Evolutionary conservation across 352 stramenopile genomes (phyloP).

Genomic region (Globisporangium megalacanthum): DNA sequence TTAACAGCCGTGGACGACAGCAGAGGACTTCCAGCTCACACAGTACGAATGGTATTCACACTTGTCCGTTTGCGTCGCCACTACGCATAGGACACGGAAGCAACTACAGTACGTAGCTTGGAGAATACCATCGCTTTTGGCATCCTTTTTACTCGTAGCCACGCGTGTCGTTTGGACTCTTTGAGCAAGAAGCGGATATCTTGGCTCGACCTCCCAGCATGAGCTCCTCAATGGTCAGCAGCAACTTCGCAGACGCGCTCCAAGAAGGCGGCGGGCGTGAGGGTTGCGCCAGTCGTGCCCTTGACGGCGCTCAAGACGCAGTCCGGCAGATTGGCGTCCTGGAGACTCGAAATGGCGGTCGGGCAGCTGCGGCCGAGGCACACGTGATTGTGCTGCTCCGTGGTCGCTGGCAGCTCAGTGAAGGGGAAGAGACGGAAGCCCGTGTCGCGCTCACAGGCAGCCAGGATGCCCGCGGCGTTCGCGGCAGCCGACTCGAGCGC

Average conservation of each 20-base stretch:
- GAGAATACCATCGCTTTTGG: no score
- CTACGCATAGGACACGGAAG: neutral
- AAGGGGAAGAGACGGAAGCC: constrained; percentile 29
- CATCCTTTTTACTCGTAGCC: no score
- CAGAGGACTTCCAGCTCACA: no score
- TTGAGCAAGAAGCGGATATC: constrained; percentile 62
- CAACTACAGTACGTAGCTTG: neutral
- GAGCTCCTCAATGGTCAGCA: constrained; percentile 8
- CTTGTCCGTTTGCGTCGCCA: no score
- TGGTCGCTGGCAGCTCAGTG: constrained; percentile 13
- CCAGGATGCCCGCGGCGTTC: constrained; percentile 14
- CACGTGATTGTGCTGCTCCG: constrained; percentile 20
- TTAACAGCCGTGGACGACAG: no score
- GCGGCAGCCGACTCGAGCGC: constrained; percentile 6
- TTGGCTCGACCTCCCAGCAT: constrained; percentile 28
- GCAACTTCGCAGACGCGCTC: neutral
- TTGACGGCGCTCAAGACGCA: constrained; percentile 15
- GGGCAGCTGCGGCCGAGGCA: constrained; percentile 29
- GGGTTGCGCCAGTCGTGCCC: neutral
- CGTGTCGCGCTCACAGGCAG: constrained; percentile 23
- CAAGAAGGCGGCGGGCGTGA: constrained; percentile 1
- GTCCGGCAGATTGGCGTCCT: constrained; percentile 15
- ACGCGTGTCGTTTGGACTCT: neutral
- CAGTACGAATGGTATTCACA: no score
- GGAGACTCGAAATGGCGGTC: constrained; percentile 15